Conservation (phyloP, 129 eudicot species). For the Smallanthus sonchifolius region DNA sequence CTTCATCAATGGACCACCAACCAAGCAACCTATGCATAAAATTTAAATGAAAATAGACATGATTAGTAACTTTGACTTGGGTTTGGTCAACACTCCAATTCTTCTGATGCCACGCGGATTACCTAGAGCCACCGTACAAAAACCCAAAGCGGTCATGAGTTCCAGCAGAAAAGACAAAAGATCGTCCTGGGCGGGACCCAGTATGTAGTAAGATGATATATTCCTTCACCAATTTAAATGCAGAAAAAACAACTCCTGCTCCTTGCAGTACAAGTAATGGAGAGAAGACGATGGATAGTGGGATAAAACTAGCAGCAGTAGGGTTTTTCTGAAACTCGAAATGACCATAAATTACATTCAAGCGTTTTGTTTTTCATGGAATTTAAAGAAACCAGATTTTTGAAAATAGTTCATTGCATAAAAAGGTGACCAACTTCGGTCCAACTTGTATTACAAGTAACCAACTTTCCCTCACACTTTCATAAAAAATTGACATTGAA, state of each 20-base stretch:
- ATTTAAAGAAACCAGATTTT: neutral
- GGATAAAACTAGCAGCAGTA: conserved; percentile 45
- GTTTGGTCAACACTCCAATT: neutral
- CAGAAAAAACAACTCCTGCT: conserved; percentile 65
- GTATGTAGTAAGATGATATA: conserved; percentile 23
- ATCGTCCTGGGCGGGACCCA: conserved; percentile 45
- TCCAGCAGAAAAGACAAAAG: conserved; percentile 43
- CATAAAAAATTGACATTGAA: neutral
- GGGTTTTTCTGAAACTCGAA: conserved; percentile 54
- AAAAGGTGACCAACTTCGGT: conserved; percentile 1
- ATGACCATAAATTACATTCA: conserved; percentile 1
- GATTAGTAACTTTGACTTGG: neutral
- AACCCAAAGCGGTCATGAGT: conserved; percentile 58
- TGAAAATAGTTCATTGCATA: conserved; percentile 5
- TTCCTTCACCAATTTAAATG: conserved; percentile 58
- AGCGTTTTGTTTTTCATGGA: neutral
- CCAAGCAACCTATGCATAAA: conserved; percentile 60
- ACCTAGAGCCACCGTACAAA: conserved; percentile 79
- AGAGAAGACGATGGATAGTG: conserved; percentile 57
- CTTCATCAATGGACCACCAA: conserved; percentile 94
- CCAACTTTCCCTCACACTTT: neutral
- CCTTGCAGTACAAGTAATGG: conserved; percentile 89
- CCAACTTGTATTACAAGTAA: neutral
- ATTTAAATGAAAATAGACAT: neutral
- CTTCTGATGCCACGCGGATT: neutral